Percentiles rank a stretch among this genome's conserved stretches.
phyloP scores from a whole-genome alignment of 768 basidiomycete genomes.

The Mycena galopus region DNA sequence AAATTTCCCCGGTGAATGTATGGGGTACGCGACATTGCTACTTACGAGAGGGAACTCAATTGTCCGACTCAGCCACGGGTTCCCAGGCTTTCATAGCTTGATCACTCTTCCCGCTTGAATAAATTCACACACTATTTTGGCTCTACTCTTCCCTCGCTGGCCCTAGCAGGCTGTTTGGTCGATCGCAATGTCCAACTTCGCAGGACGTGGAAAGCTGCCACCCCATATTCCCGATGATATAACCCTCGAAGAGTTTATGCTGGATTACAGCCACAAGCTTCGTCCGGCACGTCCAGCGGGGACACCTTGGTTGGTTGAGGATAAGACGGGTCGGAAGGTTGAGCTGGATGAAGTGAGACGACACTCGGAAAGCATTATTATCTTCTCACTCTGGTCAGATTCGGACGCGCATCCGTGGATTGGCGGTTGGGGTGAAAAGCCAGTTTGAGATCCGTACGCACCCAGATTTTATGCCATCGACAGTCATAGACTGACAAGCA shows the following conservation, averaged over 20 bases:
- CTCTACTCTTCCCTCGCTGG: too few species aligned
- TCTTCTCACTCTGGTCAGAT: background rate
- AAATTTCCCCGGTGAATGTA: too few species aligned
- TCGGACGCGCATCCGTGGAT: constrained; percentile 1
- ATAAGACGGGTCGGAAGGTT: background rate
- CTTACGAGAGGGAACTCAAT: too few species aligned
- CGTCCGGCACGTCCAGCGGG: background rate
- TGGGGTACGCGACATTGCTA: too few species aligned
- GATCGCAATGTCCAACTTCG: background rate
- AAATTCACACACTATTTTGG: too few species aligned
- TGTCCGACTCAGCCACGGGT: too few species aligned
- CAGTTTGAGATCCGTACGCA: background rate
- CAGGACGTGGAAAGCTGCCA: background rate
- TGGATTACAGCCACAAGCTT: background rate
- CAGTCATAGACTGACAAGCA: background rate
- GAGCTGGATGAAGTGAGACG: background rate
- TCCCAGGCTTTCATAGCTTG: too few species aligned
- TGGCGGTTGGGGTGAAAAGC: background rate
- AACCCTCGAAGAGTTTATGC: constrained; percentile 2
- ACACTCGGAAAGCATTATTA: background rate
- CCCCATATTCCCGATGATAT: background rate
- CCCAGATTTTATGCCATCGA: background rate
- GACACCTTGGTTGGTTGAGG: background rate
- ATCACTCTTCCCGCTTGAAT: too few species aligned
- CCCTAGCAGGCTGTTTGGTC: background rate